phyloP scores from a whole-genome alignment of 371 early-diverging fungal genomes.

The Catenaria anguillulae region DNA sequence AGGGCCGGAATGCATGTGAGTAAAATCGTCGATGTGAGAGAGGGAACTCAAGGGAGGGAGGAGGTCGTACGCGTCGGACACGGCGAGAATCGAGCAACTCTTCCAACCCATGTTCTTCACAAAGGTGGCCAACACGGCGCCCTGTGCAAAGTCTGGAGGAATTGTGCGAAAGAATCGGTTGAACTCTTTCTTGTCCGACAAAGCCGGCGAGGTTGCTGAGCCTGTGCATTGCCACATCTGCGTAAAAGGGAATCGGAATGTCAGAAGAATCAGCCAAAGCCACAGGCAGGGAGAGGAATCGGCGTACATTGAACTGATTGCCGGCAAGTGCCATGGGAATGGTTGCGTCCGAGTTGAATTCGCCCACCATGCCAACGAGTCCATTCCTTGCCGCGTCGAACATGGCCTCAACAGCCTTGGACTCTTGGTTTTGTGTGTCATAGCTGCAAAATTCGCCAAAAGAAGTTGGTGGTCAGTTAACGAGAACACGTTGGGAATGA shows the following conservation, averaged over 20 bases:
- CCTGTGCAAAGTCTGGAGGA: neutral
- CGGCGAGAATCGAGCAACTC: neutral
- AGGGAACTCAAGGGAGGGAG: too few relatives aligned
- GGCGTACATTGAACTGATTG: neutral
- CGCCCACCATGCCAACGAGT: neutral
- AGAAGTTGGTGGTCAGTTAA: too few relatives aligned
- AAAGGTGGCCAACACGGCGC: neutral
- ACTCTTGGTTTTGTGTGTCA: neutral
- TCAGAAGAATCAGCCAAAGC: too few relatives aligned
- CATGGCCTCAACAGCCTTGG: neutral
- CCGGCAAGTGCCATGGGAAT: neutral
- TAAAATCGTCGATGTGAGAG: too few relatives aligned
- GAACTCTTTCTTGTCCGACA: neutral
- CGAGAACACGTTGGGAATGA: too few relatives aligned
- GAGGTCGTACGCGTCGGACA: neutral
- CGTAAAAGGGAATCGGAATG: too few relatives aligned
- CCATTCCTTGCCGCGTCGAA: neutral
- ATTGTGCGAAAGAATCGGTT: conserved; percentile 1
- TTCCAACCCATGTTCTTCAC: neutral
- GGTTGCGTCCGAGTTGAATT: neutral
- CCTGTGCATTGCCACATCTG: conserved; percentile 4
- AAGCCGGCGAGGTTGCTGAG: neutral
- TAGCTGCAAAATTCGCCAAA: too few relatives aligned
- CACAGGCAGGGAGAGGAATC: too few relatives aligned
- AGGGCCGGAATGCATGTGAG: too few relatives aligned